These are phyloP conservation scores for Plasmodium yoelii DNA, from an alignment of 169 alveolate genomes.

Conservation along the genomic window DNA sequence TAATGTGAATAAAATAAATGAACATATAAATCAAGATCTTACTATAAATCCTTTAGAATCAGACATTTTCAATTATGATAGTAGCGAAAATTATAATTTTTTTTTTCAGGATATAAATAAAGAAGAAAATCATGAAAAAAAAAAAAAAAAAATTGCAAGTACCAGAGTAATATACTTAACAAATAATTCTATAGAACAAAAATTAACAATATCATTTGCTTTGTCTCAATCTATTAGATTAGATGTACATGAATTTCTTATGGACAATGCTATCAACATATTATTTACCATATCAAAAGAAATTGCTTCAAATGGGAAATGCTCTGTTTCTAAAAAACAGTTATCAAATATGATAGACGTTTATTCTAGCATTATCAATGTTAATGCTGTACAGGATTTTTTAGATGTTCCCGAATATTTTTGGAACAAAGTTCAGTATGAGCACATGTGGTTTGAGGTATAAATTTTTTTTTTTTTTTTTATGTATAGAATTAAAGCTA, in stretches of 20 bases:
- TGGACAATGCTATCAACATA: slow-evolving; percentile 80
- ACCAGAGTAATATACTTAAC: slow-evolving; percentile 74
- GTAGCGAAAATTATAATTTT: background rate
- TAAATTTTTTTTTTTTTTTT: too few relatives aligned
- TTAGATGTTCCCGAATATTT: slow-evolving; percentile 83
- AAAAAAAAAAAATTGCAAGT: slow-evolving; percentile 13
- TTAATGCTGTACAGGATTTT: slow-evolving; percentile 82
- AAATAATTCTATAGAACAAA: slow-evolving; percentile 80
- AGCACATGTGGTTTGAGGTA: slow-evolving; percentile 76
- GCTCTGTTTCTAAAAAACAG: slow-evolving; percentile 75
- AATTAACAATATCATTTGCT: slow-evolving; percentile 80
- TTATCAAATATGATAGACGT: slow-evolving; percentile 77
- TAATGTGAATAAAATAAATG: background rate
- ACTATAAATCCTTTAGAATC: background rate
- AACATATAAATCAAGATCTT: background rate
- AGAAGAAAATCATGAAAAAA: background rate
- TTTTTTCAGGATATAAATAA: background rate
- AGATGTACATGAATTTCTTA: slow-evolving; percentile 79
- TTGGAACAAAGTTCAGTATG: slow-evolving; percentile 79
- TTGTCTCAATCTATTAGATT: slow-evolving; percentile 79
- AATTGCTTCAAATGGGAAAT: slow-evolving; percentile 79
- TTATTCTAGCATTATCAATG: slow-evolving; percentile 80
- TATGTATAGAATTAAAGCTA: too few relatives aligned
- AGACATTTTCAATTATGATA: background rate
- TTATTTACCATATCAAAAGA: slow-evolving; percentile 77